Conservation (phyloP, 2,329 filamentous ascomycete genomes). For the Dothidotthia symphoricarpi region DNA sequence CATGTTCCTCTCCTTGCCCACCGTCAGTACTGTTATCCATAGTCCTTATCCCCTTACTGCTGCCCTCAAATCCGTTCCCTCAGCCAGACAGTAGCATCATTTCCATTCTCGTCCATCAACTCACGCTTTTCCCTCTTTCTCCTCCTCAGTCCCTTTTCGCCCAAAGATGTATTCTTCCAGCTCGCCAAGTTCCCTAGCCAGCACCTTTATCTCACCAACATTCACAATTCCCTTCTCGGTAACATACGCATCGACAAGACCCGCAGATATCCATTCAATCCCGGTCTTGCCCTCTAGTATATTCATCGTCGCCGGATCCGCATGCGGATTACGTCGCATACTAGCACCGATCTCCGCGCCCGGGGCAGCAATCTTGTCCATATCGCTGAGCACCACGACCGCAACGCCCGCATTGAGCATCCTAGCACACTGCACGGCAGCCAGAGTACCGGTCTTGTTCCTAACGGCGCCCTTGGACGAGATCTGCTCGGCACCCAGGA, state of each 20-base stretch:
- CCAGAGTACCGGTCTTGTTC: conserved; percentile 66
- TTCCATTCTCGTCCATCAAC: neutral
- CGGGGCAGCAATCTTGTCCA: conserved; percentile 57
- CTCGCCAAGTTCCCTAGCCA: conserved; percentile 14
- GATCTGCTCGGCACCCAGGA: conserved; percentile 66
- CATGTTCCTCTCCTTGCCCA: too few species aligned
- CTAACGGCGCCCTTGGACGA: conserved; percentile 57
- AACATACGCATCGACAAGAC: conserved; percentile 32
- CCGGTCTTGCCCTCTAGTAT: conserved; percentile 1
- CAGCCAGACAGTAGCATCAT: neutral
- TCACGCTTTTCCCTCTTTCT: too few species aligned
- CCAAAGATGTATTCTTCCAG: conserved; percentile 24
- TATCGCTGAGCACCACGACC: conserved; percentile 58
- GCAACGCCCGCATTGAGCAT: conserved; percentile 48
- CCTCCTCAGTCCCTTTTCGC: neutral
- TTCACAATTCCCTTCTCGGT: conserved; percentile 27
- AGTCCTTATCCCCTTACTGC: neutral
- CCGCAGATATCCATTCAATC: conserved; percentile 36
- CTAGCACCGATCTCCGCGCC: neutral
- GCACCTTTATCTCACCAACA: conserved; percentile 13
- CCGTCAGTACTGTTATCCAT: neutral
- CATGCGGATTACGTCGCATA: conserved; percentile 48
- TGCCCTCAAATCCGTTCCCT: neutral
- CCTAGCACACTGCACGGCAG: conserved; percentile 57
- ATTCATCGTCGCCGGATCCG: too few species aligned